Conservation (phyloP, 2,329 filamentous ascomycete species). For the Lasiodiplodia citricola region DNA sequence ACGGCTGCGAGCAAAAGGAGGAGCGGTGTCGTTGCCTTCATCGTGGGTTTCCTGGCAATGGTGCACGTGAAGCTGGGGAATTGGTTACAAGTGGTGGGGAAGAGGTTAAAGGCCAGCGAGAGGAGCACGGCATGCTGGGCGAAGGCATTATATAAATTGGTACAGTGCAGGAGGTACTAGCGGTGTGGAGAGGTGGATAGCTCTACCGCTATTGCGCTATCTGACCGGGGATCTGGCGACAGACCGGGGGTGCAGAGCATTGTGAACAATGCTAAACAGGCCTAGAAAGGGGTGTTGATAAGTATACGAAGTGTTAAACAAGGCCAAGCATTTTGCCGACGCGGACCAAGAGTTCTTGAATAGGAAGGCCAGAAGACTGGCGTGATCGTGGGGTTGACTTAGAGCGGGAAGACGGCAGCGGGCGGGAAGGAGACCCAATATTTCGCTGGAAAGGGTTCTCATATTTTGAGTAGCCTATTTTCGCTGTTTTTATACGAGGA, state of each 20-base stretch:
- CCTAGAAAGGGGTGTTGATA: background rate
- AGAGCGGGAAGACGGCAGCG: background rate
- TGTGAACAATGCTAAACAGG: background rate
- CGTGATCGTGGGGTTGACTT: background rate
- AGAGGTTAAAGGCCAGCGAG: background rate
- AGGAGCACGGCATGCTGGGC: background rate
- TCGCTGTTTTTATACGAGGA: background rate
- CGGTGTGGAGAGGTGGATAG: background rate
- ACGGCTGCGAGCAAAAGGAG: background rate
- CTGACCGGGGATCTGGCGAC: background rate
- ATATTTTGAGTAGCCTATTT: background rate
- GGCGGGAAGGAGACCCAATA: background rate
- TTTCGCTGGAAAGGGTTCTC: background rate
- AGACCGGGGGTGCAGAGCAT: background rate
- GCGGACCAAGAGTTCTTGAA: slow-evolving; percentile 17
- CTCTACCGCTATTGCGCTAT: slow-evolving; percentile 8
- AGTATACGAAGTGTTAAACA: slow-evolving; percentile 6
- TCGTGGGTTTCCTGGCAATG: background rate
- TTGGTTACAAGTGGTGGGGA: background rate
- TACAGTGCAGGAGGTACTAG: background rate
- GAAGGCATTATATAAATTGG: background rate
- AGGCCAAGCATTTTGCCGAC: slow-evolving; percentile 7
- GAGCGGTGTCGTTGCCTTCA: background rate
- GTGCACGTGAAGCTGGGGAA: background rate
- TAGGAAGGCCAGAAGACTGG: background rate